Evolutionary conservation across 2,329 filamentous ascomycete genomes (phyloP), one percentile per base, ranked within the genome.

Genomic region (Sporothrix curviconia): DNA sequence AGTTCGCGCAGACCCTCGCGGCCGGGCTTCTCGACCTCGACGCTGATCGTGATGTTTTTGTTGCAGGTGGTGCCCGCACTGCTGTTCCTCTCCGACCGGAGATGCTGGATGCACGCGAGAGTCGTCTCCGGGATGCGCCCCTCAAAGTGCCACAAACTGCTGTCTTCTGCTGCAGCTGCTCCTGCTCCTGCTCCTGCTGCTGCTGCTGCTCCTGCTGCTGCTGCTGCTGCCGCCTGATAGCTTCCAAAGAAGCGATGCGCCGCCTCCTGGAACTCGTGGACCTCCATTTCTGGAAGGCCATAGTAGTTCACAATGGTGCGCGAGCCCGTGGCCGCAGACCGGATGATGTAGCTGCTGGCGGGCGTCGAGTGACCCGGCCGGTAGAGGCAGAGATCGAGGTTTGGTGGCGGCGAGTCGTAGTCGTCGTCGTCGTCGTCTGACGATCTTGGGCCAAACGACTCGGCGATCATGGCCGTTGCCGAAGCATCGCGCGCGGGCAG

Each of bases 291-390:
- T 1, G 78, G 78, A 36, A 90, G 75, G 58, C 78, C 76, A 64
- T 84, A 89, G 69, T 84, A 81, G 68, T 85, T 90, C 57, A 90
- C 82, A 58, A 90, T 81, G 0, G 87, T 90, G 44, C 87, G 77
- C 56, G 80, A 85, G 19, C 79, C 81, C 3, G 77, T 82, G 24
- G 70, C 70, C 51, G 73, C 69, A 66, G 82, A 87, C 61, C 82
- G 81, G 58, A 90, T 77, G 60, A 90, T 84, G 71, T 87, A 89
- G 69, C 85, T 84, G 59, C 83, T 86, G 2, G 86, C 84, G 1
- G 86, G 77, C 61, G 85, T 78, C 6, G 69, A 64, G 61, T 77
- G 71, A 19, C 71, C 74, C 7, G 78, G 69, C 1, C 86, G 79
- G 66, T 82, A 85, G 42, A 90, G 74, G 66, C 84, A 87, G 63